Evolutionary conservation across 345 rosid species (phyloP).

Genomic region (Crucihimalaya himalaica): DNA sequence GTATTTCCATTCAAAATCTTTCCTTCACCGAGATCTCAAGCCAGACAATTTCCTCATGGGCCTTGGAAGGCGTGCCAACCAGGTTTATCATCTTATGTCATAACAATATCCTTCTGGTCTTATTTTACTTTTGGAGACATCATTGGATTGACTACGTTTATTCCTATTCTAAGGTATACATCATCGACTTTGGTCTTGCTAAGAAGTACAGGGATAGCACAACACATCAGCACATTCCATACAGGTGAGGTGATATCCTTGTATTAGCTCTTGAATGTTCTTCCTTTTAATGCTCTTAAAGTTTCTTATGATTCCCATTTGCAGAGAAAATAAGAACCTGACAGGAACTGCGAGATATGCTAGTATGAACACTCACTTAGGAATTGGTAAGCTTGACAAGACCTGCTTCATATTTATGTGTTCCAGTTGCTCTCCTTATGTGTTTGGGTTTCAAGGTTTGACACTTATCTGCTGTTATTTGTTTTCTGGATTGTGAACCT

Average conservation of each 20-base stretch:
- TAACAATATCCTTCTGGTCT: neutral
- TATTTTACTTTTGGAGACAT: neutral
- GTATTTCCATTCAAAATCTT: constrained; percentile 57
- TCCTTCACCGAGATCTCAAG: constrained; percentile 62
- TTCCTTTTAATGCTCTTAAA: neutral
- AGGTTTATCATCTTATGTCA: constrained; percentile 35
- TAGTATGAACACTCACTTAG: constrained; percentile 98
- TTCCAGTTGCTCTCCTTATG: neutral
- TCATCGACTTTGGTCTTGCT: constrained; percentile 63
- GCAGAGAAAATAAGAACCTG: constrained; percentile 93
- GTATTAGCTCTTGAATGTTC: neutral
- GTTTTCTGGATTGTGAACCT: constrained; percentile 17
- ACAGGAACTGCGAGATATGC: constrained; percentile 99
- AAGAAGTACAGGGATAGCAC: constrained; percentile 58
- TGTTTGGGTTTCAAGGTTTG: constrained; percentile 32
- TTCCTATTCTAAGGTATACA: constrained; percentile 45
- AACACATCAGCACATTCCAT: constrained; percentile 60
- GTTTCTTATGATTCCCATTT: constrained; percentile 12
- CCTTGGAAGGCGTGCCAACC: constrained; percentile 60
- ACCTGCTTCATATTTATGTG: neutral
- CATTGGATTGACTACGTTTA: neutral
- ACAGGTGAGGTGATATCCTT: constrained; percentile 40
- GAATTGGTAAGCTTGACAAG: constrained; percentile 64
- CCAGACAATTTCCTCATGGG: constrained; percentile 68
- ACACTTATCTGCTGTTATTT: constrained; percentile 16